Evolutionary conservation across 257 asterid species (phyloP).

Genomic region (Haberlea rhodopensis): DNA sequence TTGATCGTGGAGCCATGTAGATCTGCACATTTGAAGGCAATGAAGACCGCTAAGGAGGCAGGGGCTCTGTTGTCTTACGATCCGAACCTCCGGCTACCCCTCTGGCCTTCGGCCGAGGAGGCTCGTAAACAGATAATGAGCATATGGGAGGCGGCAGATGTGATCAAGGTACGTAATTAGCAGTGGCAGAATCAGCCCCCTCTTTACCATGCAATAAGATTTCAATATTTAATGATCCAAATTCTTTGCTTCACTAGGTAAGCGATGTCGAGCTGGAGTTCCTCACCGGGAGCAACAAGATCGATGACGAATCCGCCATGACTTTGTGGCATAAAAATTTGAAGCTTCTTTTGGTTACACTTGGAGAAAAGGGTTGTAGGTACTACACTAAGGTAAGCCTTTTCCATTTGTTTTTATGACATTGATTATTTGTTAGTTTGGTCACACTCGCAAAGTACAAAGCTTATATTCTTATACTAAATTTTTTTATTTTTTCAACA

Average conservation of each 20-base stretch:
- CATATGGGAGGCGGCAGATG: conserved; percentile 82
- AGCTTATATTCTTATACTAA: too few species aligned
- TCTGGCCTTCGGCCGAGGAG: conserved; percentile 83
- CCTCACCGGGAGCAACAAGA: conserved; percentile 75
- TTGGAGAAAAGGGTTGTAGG: conserved; percentile 85
- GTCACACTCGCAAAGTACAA: too few species aligned
- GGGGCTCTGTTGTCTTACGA: conserved; percentile 90
- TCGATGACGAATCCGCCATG: conserved; percentile 77
- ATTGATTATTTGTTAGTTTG: too few species aligned
- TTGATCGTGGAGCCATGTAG: conserved; percentile 97
- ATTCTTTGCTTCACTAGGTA: conserved; percentile 22
- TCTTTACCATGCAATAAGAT: too few species aligned
- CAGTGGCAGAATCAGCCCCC: too few species aligned
- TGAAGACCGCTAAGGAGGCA: conserved; percentile 81
- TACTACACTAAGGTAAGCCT: conserved; percentile 82
- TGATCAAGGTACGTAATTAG: conserved; percentile 44
- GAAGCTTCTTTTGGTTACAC: conserved; percentile 85
- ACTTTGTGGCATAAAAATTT: conserved; percentile 83
- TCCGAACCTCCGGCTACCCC: conserved; percentile 81
- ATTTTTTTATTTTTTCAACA: too few species aligned
- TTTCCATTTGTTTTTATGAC: too few species aligned
- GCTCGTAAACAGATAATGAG: conserved; percentile 84
- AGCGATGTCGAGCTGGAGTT: conserved; percentile 83
- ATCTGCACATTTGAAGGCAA: conserved; percentile 90
- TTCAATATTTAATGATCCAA: too few species aligned